Conservation (phyloP, 768 basidiomycete genomes). For the Psilocybe cyanescens region DNA sequence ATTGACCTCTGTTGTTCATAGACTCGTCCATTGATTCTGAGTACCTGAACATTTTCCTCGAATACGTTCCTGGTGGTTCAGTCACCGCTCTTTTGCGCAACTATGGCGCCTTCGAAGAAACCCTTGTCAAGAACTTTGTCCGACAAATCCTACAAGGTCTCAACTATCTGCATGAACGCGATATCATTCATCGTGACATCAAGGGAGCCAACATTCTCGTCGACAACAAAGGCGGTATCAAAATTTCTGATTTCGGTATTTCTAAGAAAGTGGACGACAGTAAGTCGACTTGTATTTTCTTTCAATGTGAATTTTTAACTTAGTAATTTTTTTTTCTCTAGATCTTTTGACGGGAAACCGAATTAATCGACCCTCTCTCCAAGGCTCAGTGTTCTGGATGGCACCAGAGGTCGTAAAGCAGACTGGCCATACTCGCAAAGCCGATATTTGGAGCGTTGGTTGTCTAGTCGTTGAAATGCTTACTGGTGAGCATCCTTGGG, state of each 20-base stretch:
- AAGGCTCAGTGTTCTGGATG: slow-evolving; percentile 99
- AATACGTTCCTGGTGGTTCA: slow-evolving; percentile 96
- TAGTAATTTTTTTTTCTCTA: slow-evolving; percentile 17
- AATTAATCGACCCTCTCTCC: slow-evolving; percentile 88
- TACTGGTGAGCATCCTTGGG: slow-evolving; percentile 95
- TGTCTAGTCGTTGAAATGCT: slow-evolving; percentile 97
- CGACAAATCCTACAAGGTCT: slow-evolving; percentile 90
- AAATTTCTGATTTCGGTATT: slow-evolving; percentile 96
- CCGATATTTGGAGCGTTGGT: slow-evolving; percentile 97
- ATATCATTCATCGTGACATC: slow-evolving; percentile 97
- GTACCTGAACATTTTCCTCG: slow-evolving; percentile 93
- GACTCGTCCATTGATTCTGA: slow-evolving; percentile 94
- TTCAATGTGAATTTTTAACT: neutral
- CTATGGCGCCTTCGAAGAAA: slow-evolving; percentile 95
- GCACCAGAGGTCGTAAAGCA: slow-evolving; percentile 99
- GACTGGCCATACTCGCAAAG: slow-evolving; percentile 87
- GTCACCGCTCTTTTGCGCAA: slow-evolving; percentile 87
- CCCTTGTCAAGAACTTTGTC: slow-evolving; percentile 90
- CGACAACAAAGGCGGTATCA: slow-evolving; percentile 96
- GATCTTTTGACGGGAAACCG: slow-evolving; percentile 63
- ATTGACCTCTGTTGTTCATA: slow-evolving; percentile 30
- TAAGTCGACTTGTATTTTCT: slow-evolving; percentile 45
- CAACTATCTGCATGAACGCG: slow-evolving; percentile 88
- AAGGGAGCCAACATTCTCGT: slow-evolving; percentile 99
- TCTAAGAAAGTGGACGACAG: slow-evolving; percentile 97